phyloP scores from a whole-genome alignment of 1,139 yeast species.

The Geotrichum klebahnii region DNA sequence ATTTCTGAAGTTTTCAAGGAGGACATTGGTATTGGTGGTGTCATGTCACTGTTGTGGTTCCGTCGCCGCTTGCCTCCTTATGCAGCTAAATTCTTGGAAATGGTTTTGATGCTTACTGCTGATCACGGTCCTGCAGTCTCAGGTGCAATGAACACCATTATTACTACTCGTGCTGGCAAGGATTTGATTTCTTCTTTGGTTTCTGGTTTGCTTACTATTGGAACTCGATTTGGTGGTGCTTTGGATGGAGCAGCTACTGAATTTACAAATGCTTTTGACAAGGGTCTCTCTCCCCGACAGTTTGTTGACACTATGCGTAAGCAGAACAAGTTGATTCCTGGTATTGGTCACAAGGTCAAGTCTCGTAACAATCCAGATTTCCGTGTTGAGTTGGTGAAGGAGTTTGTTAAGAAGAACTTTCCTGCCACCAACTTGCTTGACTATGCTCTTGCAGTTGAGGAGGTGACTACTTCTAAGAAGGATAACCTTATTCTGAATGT shows the following conservation, averaged over 20 bases:
- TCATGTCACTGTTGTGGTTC: constrained; percentile 48
- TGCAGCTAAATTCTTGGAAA: constrained; percentile 46
- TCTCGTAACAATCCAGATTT: constrained; percentile 48
- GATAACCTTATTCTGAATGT: constrained; percentile 47
- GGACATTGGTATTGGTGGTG: constrained; percentile 49
- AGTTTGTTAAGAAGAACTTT: constrained; percentile 46
- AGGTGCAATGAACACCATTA: constrained; percentile 49
- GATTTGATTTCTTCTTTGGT: constrained; percentile 47
- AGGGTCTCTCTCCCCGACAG: constrained; percentile 46
- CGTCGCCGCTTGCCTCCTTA: constrained; percentile 45
- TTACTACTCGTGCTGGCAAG: constrained; percentile 49
- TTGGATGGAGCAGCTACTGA: constrained; percentile 48
- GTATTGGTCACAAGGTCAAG: constrained; percentile 48
- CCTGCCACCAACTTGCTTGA: constrained; percentile 44
- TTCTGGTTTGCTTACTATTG: constrained; percentile 46
- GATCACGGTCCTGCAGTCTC: constrained; percentile 50
- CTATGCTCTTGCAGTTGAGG: constrained; percentile 49
- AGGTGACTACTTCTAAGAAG: constrained; percentile 48
- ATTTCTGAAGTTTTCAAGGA: constrained; percentile 48
- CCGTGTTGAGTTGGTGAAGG: constrained; percentile 49
- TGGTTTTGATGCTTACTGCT: constrained; percentile 49
- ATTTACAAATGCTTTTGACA: constrained; percentile 45
- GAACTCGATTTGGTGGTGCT: constrained; percentile 48
- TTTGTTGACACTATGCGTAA: constrained; percentile 48
- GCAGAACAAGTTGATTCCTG: constrained; percentile 48